phyloP scores from a whole-genome alignment of 345 rosid species.

The Syzygium oleosum region DNA sequence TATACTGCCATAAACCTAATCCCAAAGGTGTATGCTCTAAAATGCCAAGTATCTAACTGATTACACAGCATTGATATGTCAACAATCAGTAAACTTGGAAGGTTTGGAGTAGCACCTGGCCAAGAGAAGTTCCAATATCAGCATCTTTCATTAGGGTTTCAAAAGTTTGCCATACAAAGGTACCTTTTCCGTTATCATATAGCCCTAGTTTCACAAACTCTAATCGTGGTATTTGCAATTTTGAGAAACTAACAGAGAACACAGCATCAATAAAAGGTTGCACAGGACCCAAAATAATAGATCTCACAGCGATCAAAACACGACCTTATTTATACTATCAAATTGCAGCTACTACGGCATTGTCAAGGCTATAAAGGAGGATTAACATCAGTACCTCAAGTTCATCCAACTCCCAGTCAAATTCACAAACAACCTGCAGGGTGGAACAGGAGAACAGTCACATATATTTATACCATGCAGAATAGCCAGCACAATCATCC shows the following conservation, averaged over 20 bases:
- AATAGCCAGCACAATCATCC: background rate
- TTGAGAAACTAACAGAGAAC: background rate
- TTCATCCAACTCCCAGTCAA: conserved; percentile 92
- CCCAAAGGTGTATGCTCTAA: background rate
- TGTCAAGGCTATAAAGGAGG: background rate
- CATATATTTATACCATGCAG: background rate
- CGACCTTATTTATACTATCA: background rate
- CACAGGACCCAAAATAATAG: background rate
- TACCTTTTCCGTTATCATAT: background rate
- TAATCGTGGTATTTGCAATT: background rate
- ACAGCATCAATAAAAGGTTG: background rate
- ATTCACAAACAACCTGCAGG: conserved; percentile 85
- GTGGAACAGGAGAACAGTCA: conserved; percentile 9
- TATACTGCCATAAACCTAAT: background rate
- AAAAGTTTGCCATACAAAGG: background rate
- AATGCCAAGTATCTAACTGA: background rate
- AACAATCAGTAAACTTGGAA: background rate
- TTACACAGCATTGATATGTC: background rate
- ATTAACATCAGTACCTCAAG: conserved; percentile 45
- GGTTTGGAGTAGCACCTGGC: background rate
- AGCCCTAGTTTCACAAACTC: background rate
- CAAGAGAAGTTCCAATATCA: background rate
- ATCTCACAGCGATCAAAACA: background rate
- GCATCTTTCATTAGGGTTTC: background rate
- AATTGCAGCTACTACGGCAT: background rate